Evolutionary conservation across 257 asterid genomes (phyloP), one percentile per base, ranked within the genome.

Genomic region (Mitragyna speciosa): DNA sequence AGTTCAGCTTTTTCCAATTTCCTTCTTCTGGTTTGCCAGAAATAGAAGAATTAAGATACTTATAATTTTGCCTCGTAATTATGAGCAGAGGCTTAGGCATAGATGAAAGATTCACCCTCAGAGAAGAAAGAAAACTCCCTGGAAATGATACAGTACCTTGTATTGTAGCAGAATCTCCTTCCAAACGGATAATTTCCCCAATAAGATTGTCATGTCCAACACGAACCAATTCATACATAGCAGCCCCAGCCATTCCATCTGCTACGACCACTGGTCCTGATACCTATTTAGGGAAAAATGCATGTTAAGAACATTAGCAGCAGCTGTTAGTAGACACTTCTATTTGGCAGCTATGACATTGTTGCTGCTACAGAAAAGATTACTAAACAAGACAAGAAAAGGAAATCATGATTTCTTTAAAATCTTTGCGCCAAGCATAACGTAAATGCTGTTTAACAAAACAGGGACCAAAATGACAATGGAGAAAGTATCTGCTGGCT

Each of bases 231-330:
- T 95, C 99, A 67, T 95, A 95, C 99, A 95, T 95, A 80, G 99
- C 99, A 86, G 99, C 99, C 78, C 99, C 99, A 4, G 88, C 94
- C 99, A 95, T 95, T 83, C 98, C 99, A 90, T 95, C 99, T 75
- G 99, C 99, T 84, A 95, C 93, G 30, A 95, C 99, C 79, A 95
- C 99, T 0, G 99, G 99, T 77, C 99, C 99, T 49, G 99, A 95
- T 7, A 95, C 99, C 99, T 95, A 79, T 47, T 51, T 10, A 47
- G 45, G 51, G 68, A 68, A 51, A 76, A 78, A 80, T 59, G 66
- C 24, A 45, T 69, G 67, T 22, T 0, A 70, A 70, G 19, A 24
- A 36, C 16, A 70, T 43, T 24, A 24, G 22, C 16, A 70, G 12
- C 12, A n/a, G 52, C 2, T 28, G 69, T 5, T 7, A 61, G 67